These are phyloP conservation scores for Umbelopsis ramanniana DNA, from an alignment of 192 early-diverging fungal genomes.

Conservation along the genomic window DNA sequence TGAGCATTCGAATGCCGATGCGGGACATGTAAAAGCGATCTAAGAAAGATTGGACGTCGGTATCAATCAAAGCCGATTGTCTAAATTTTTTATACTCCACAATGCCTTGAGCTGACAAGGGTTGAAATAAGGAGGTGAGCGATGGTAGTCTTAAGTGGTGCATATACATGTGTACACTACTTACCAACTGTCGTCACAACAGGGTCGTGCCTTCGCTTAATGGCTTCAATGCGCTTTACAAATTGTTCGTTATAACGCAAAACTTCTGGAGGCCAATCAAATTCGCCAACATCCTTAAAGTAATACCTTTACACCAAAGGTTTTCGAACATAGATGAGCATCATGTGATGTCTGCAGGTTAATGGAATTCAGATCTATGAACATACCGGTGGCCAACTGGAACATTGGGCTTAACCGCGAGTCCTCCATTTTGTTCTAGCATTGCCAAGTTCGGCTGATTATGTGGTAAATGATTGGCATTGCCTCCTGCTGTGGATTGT, in stretches of 20 bases:
- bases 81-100: slow-evolving; percentile 83
- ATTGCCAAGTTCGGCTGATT: slow-evolving; percentile 52
- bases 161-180: not conserved
- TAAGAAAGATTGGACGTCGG: slow-evolving; percentile 86
- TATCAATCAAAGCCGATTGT: slow-evolving; percentile 57
- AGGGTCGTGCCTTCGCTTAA: slow-evolving; percentile 93
- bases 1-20: slow-evolving; percentile 98
- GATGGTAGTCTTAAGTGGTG: not conserved
- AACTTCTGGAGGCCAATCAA: slow-evolving; percentile 70
- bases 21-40: slow-evolving; percentile 97
- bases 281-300: slow-evolving; percentile 56
- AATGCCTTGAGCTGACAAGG: slow-evolving; percentile 79
- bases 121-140: not conserved
- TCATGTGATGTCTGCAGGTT: not conserved
- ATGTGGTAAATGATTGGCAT: slow-evolving; percentile 35
- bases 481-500: slow-evolving; percentile 9
- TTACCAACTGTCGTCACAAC: slow-evolving; percentile 85
- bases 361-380: not conserved
- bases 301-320: slow-evolving; percentile 35
- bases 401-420: slow-evolving; percentile 25
- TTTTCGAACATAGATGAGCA: not conserved
- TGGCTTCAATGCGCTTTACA: slow-evolving; percentile 86
- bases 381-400: slow-evolving; percentile 57
- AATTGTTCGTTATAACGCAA: slow-evolving; percentile 82
- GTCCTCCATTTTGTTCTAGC: slow-evolving; percentile 26